Percentiles rank a stretch among this genome's conserved stretches.
Evolutionary conservation across 495 filamentous ascomycete species (phyloP).

Genomic region (Chaetomidium leptoderma): DNA sequence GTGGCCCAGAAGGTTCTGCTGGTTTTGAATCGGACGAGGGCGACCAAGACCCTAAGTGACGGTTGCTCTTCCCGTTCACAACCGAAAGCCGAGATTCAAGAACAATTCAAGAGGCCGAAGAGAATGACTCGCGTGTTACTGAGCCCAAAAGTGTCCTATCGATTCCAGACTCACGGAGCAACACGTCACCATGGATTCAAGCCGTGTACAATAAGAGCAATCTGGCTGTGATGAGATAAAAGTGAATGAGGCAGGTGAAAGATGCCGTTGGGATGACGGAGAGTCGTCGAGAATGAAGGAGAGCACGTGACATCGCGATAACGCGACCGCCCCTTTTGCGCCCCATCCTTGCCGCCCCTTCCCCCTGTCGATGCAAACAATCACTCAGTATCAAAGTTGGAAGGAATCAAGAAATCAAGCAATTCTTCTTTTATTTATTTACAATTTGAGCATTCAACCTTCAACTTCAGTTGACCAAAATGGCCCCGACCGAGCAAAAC

Average conservation of each 20-base stretch:
- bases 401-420: too few species aligned
- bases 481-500: constrained; percentile 66
- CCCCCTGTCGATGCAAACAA: too few species aligned
- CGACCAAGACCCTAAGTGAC: neutral
- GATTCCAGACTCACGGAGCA: neutral
- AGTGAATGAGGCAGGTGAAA: neutral
- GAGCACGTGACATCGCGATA: too few species aligned
- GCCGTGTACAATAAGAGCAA: neutral
- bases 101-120: neutral
- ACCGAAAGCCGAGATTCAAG: too few species aligned
- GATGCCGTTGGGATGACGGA: neutral
- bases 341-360: too few species aligned
- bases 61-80: neutral
- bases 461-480: constrained; percentile 26
- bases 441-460: too few species aligned
- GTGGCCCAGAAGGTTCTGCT: neutral
- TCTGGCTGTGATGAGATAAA: neutral
- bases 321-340: too few species aligned
- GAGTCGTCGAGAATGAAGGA: too few species aligned
- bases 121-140: neutral
- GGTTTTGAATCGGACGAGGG: neutral
- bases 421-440: too few species aligned
- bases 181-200: neutral
- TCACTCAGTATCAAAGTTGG: too few species aligned
- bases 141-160: neutral